Evolutionary conservation across 495 filamentous ascomycete species (phyloP).

Genomic region (Penicillium desertorum): DNA sequence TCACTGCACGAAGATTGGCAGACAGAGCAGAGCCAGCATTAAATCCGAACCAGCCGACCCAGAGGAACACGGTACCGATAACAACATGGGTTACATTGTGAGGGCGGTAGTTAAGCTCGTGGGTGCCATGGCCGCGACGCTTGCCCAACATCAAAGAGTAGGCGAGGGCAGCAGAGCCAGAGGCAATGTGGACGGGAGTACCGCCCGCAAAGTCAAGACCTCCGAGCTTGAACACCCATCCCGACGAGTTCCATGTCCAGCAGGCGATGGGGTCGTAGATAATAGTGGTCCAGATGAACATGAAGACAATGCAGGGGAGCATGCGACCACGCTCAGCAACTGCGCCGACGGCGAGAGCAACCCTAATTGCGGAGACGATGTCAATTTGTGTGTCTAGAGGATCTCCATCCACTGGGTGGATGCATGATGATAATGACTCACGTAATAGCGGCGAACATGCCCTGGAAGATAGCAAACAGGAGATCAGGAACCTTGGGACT

Average conservation of each 20-base stretch:
- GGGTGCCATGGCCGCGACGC: constrained; percentile 77
- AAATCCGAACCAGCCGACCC: constrained; percentile 99
- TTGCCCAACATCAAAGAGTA: constrained; percentile 83
- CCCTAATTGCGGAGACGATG: constrained; percentile 43
- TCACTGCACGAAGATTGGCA: constrained; percentile 77
- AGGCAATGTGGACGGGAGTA: constrained; percentile 93
- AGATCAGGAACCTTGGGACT: constrained; percentile 82
- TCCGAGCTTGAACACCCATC: constrained; percentile 82
- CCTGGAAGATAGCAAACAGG: constrained; percentile 90
- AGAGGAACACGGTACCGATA: constrained; percentile 95
- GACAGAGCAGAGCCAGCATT: constrained; percentile 90
- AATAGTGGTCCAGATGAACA: constrained; percentile 93
- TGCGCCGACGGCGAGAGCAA: constrained; percentile 88
- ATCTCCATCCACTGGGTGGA: neutral
- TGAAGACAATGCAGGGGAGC: constrained; percentile 91
- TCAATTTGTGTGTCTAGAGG: constrained; percentile 7
- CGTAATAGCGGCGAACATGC: constrained; percentile 97
- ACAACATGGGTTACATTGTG: constrained; percentile 98
- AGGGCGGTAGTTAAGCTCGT: constrained; percentile 92
- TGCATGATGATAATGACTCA: constrained; percentile 43
- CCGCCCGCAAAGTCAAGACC: constrained; percentile 96
- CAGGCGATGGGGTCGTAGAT: constrained; percentile 96
- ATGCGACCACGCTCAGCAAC: constrained; percentile 92
- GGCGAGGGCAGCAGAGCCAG: constrained; percentile 84
- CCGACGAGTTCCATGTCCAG: constrained; percentile 93